Conservation (phyloP, 495 filamentous ascomycete species). For the Hypoxylon subgilvum region DNA sequence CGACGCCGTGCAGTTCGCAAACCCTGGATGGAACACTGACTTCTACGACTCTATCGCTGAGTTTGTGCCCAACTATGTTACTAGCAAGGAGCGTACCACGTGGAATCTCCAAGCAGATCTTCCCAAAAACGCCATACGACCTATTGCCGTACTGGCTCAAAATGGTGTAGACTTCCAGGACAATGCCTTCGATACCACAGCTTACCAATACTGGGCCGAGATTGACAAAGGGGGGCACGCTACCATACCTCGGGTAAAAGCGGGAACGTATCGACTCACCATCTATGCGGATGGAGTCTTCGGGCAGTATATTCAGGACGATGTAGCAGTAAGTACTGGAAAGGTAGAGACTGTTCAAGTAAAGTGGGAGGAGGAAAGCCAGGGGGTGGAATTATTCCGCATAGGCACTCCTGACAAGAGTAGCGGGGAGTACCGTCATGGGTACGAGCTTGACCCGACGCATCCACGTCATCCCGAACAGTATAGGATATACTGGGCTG, state of each 20-base stretch:
- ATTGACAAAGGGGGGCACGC: slow-evolving; percentile 54
- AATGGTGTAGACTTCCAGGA: slow-evolving; percentile 63
- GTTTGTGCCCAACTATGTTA: slow-evolving; percentile 59
- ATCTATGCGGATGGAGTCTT: slow-evolving; percentile 64
- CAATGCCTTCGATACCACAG: slow-evolving; percentile 54
- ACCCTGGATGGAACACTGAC: slow-evolving; percentile 56
- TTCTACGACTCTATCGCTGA: slow-evolving; percentile 65
- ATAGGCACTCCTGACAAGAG: slow-evolving; percentile 63
- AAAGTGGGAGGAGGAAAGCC: slow-evolving; percentile 57
- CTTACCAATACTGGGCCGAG: slow-evolving; percentile 65
- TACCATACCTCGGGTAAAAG: slow-evolving; percentile 55
- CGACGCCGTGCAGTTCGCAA: slow-evolving; percentile 55
- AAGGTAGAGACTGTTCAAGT: slow-evolving; percentile 41
- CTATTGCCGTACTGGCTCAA: slow-evolving; percentile 59
- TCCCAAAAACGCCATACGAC: slow-evolving; percentile 50
- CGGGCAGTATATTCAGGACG: slow-evolving; percentile 56
- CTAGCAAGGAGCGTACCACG: slow-evolving; percentile 49
- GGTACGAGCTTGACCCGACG: slow-evolving; percentile 47
- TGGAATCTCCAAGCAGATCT: slow-evolving; percentile 54
- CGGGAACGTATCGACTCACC: slow-evolving; percentile 61
- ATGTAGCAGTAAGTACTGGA: slow-evolving; percentile 47
- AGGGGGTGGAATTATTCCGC: slow-evolving; percentile 60
- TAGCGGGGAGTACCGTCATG: slow-evolving; percentile 60
- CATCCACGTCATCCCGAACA: slow-evolving; percentile 56
- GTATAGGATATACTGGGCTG: slow-evolving; percentile 61